Evolutionary conservation across 345 rosid species (phyloP), one percentile per base, ranked within the genome.

Genomic region (Eutrema japonicum): DNA sequence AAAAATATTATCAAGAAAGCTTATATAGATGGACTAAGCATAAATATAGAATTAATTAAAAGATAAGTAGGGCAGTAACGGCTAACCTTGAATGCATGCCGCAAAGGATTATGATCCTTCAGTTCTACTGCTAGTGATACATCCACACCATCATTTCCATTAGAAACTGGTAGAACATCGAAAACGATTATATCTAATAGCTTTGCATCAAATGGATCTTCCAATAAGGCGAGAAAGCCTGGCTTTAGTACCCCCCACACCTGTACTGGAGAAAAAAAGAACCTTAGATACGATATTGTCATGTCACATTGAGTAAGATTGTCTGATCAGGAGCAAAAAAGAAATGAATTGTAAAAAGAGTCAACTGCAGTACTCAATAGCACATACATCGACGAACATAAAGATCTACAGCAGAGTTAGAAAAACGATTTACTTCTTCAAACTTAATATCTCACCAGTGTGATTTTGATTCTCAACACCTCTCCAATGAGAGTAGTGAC

Each of bases 161-260:
- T 94, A 27, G 90, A 90, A 71, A 90, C 75, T 49, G 99, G 99
- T 62, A 96, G 80, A 63, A 96, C 97, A 77, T 92, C 95, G 75
- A 96, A 96, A 70, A 89, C 93, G 69, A 96, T 88, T 74, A 92
- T 89, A 82, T 96, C 98, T 54, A 90, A 76, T 57, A 87, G 96
- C 77, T 92, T 92, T 30, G 85, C 57, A 78, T 90, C 98, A 51
- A 92, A 80, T 32, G 99, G 96, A 78, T 96, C 97, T 51, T 79
- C 94, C 81, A 96, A 78, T 43, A 92, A 83, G 70, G 98, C 98
- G 79, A 96, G 83, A 82, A 96, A 96, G 79, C 99, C 96, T 52
- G 96, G 97, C 85, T 96, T 96, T 73, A 96, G 75, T 40, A 96
- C 96, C 66, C 95, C 99, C 98, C 97, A 96, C 74, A 92, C 98